Evolutionary conservation across 2,329 filamentous ascomycete species (phyloP).

Genomic region (Pseudogymnoascus sp.): DNA sequence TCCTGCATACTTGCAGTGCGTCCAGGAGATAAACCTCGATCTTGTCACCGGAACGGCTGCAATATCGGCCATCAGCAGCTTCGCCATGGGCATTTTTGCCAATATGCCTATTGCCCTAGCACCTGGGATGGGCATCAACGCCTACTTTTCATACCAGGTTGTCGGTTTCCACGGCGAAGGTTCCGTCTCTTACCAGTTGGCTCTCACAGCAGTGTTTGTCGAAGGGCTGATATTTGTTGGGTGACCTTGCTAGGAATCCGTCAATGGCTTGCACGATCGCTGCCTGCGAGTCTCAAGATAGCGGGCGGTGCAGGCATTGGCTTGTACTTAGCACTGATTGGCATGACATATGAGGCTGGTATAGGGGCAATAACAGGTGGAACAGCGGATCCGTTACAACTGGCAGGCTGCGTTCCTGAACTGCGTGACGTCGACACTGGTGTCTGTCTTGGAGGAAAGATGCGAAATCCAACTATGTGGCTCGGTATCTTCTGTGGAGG

Average conservation of each 20-base stretch:
- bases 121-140: constrained; percentile 75
- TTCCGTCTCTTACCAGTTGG: constrained; percentile 64
- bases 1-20: constrained; percentile 55
- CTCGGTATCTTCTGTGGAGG: constrained; percentile 82
- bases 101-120: constrained; percentile 66
- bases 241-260: constrained; percentile 72
- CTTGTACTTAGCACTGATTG: constrained; percentile 63
- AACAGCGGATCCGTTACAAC: constrained; percentile 57
- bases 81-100: constrained; percentile 75
- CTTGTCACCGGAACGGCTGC: constrained; percentile 79
- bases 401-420: constrained; percentile 49
- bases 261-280: constrained; percentile 79
- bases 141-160: constrained; percentile 73
- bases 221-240: constrained; percentile 81
- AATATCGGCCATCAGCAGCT: constrained; percentile 70
- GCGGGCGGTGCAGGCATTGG: constrained; percentile 82
- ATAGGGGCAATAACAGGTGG: constrained; percentile 71
- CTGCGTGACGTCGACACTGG: constrained; percentile 34
- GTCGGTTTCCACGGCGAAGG: constrained; percentile 72
- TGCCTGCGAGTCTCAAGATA: constrained; percentile 78
- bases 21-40: constrained; percentile 49
- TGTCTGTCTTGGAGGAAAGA: constrained; percentile 60
- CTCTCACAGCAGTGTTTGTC: constrained; percentile 79
- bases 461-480: constrained; percentile 81
- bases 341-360: constrained; percentile 71